Base-by-base conservation (phyloP, 2,329 filamentous ascomycete genomes). In the Hypoxylon sp. region DNA sequence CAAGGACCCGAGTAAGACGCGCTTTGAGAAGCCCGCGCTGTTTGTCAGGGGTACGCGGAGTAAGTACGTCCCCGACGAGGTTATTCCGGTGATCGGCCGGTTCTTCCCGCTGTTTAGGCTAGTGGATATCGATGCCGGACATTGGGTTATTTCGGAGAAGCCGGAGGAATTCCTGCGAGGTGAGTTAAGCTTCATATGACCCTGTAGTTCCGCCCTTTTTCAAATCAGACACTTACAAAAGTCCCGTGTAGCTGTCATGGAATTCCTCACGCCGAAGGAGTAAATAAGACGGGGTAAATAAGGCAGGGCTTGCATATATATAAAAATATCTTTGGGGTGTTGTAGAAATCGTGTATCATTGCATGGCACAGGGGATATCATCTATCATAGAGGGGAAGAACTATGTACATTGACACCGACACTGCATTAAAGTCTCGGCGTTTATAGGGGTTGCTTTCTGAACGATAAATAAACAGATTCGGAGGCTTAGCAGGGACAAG, bases 81-180 rank as follows among this genome's bases (percentile, higher is more conserved):
- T 88, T 55, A 79, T 96, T 50, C 92, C 92, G n/a, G 80, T 91
- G 16, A 90, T 96, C 71, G 92, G 92, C 2, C 85, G 88, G 68
- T 96, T 96, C 80, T 97, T 97, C 75, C 93, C 93, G 9, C 83
- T 84, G 23, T 97, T 96, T 74, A 81, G 87, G 75, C 74, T 96
- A 29, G 87, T 84, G 51, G 91, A 95, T 78, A 81, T 97, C 30
- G 90, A 96, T 37, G 86, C 90, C 7, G 93, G 93, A 0, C 93
- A 97, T 78, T 97, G 93, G 93, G 82, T 97, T 4, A 94, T 95
- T 67, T 93, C 91, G n/a, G 93, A 97, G 82, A 90, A 93, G 72
- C 93, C 93, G 0, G 88, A 93, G 74, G 89, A 84, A 8, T 97
- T 97, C 70, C 87, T 90, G 75, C 81, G 86, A 83, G 90, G 92